A percentile compares a stretch with the other conserved stretches of the same genome.
Conservation (phyloP, 202 grass and related monocot species). For the Carex arenaria region DNA sequence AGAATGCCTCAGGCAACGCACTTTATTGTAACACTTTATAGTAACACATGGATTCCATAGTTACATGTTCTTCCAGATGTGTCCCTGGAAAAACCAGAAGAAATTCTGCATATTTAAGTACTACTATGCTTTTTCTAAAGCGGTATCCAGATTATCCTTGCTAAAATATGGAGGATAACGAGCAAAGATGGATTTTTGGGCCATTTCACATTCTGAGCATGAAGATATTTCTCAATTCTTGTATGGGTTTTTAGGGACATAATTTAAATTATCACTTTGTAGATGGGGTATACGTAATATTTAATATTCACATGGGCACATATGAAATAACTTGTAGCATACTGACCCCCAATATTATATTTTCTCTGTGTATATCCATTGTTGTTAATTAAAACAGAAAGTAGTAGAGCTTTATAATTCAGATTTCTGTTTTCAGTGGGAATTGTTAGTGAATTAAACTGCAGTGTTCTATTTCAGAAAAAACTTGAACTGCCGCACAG, state of each 20-base stretch:
- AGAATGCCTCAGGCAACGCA: conserved; percentile 9
- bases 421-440: background rate
- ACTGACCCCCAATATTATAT: background rate
- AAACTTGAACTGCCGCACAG: too few species aligned
- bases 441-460: background rate
- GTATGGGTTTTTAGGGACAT: background rate
- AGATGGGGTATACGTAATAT: background rate
- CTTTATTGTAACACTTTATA: background rate
- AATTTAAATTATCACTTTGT: background rate
- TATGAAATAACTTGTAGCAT: background rate
- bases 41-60: conserved; percentile 2
- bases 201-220: background rate
- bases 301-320: background rate
- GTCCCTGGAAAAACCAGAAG: background rate
- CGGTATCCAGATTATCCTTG: background rate
- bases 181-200: background rate
- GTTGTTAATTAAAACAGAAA: background rate
- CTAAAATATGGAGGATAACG: background rate
- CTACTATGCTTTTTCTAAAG: background rate
- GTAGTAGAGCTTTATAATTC: background rate
- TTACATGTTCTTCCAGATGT: background rate
- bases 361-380: conserved; percentile 7
- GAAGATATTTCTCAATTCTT: conserved; percentile 6
- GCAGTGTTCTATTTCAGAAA: background rate
- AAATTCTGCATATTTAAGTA: conserved; percentile 1